Evolutionary conservation across 345 rosid genomes (phyloP), one percentile per base, ranked within the genome.

Genomic region (Pistacia integerrima): DNA sequence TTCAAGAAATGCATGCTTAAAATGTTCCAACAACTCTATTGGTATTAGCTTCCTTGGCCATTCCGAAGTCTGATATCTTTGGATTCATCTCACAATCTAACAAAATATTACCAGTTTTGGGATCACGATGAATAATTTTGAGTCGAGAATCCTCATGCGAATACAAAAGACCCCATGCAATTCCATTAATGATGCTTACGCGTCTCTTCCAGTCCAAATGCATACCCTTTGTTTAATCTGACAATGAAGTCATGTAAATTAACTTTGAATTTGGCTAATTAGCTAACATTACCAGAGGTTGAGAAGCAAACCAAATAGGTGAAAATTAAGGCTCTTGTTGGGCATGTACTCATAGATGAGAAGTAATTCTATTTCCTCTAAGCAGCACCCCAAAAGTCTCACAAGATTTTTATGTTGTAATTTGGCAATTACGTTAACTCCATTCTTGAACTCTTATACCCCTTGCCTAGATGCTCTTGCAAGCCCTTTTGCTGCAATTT

Each of bases 111-210:
- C 82, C 78, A 2, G 80, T 64, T 69, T 79, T 82, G 5, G 79
- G 62, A 14, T 82, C 85, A 9, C 85, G 73, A 9, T 82, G 85
- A 67, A 82, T 82, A 54, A 78, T 78, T 67, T 75, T 78, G 0
- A 81, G 77, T 7, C 85, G 75, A 76, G 87, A 84, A 76, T 84
- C 83, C 51, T 81, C 85, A 5, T 84, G 85, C 25, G 81, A 5
- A 74, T 84, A 84, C n/a, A 84, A 12, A 38, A 84, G 52, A 11
- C 87, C 87, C 4, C 75, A 58, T 10, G 85, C 85, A n/a, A 84
- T 72, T 52, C 87, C 87, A 38, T 62, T 65, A 33, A 82, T 67
- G 61, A 81, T 84, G 48, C 52, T 46, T 4, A 69, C 2, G n/a
- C 82, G 88, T 54, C 17, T 77, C 74, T 65, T 55, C 85, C 88